Evolutionary conservation across 1,284 basidiomycete genomes (phyloP).

Genomic region (Acaromyces ingoldii): DNA sequence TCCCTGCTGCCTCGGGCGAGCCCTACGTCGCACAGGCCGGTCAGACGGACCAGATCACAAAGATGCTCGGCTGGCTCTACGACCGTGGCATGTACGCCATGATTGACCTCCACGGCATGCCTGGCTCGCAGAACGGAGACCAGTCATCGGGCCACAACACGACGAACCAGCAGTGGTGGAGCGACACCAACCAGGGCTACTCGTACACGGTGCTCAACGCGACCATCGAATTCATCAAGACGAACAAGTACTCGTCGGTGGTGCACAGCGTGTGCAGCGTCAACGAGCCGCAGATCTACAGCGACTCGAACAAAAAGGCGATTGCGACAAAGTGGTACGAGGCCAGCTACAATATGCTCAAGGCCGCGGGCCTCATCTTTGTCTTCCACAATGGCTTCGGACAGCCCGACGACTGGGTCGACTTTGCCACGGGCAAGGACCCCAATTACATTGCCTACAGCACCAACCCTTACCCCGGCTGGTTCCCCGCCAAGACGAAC

Average conservation of each 20-base stretch:
- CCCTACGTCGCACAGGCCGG: slow-evolving; percentile 30
- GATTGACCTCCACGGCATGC: slow-evolving; percentile 54
- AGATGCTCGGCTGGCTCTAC: slow-evolving; percentile 47
- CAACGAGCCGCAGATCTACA: slow-evolving; percentile 39
- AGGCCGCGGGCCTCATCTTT: slow-evolving; percentile 28
- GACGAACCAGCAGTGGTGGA: slow-evolving; percentile 33
- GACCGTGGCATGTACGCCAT: slow-evolving; percentile 52
- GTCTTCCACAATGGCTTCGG: slow-evolving; percentile 45
- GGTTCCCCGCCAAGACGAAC: slow-evolving; percentile 28
- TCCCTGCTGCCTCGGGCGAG: slow-evolving; percentile 28
- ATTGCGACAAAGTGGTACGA: slow-evolving; percentile 30
- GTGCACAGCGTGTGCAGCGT: slow-evolving; percentile 37
- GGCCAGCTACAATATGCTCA: slow-evolving; percentile 20
- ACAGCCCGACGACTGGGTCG: slow-evolving; percentile 22
- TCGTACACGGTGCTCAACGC: slow-evolving; percentile 33
- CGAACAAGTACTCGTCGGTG: slow-evolving; percentile 39
- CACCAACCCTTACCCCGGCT: slow-evolving; percentile 47
- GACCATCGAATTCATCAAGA: slow-evolving; percentile 29
- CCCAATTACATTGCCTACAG: slow-evolving; percentile 42
- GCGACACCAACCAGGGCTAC: slow-evolving; percentile 24
- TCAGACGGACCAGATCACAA: slow-evolving; percentile 35
- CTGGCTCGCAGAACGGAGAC: slow-evolving; percentile 53
- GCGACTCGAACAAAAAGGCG: slow-evolving; percentile 17
- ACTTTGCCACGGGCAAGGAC: slow-evolving; percentile 35
- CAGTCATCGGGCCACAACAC: slow-evolving; percentile 47